phyloP scores from a whole-genome alignment of 305 asterid genomes.

The Fraxinus velutina region DNA sequence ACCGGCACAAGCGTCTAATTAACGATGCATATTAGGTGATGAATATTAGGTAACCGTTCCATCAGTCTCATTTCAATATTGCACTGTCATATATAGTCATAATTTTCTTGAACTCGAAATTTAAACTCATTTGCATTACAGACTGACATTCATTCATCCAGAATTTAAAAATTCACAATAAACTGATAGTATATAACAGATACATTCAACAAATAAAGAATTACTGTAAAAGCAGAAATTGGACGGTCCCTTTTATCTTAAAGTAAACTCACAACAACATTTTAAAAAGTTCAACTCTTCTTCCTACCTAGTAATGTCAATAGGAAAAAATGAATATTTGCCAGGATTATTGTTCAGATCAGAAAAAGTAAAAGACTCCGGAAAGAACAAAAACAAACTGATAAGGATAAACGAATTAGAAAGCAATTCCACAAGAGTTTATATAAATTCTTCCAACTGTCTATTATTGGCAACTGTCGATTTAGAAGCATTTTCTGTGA shows the following conservation, averaged over 20 bases:
- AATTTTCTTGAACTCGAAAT: neutral
- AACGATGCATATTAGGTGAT: conserved; percentile 40
- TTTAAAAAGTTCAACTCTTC: conserved; percentile 32
- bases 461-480: neutral
- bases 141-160: neutral
- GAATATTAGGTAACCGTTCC: neutral
- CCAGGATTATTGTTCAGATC: conserved; percentile 32
- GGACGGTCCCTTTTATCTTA: conserved; percentile 8
- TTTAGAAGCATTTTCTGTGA: conserved; percentile 75
- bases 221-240: conserved; percentile 9
- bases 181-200: neutral
- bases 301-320: conserved; percentile 34
- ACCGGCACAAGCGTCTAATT: conserved; percentile 62
- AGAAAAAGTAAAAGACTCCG: conserved; percentile 3
- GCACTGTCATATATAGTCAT: neutral
- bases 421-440: conserved; percentile 31
- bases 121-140: neutral
- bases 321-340: conserved; percentile 25
- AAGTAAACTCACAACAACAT: conserved; percentile 11
- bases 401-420: conserved; percentile 32
- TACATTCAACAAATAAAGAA: conserved; percentile 2
- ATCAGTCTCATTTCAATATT: neutral
- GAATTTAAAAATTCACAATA: neutral
- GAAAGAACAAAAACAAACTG: conserved; percentile 27
- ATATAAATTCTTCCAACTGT: conserved; percentile 23